Evolutionary conservation across 1,284 basidiomycete genomes (phyloP), one percentile per base, ranked within the genome.

Genomic region (Cryptococcus neoformans): DNA sequence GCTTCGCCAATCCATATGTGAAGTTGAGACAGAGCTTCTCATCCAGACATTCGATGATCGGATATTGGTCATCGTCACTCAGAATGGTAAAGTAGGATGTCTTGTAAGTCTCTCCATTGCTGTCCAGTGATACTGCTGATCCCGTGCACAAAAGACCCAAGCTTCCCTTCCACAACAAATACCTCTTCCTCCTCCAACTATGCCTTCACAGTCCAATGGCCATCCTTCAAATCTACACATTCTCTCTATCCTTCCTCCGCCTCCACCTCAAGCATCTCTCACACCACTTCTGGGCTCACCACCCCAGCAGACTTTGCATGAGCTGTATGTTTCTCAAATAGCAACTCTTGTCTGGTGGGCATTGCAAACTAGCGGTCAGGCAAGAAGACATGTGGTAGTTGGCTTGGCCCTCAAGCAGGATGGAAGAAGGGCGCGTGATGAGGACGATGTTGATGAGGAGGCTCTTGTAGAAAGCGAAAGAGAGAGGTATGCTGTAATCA

Each of bases 281-380:
- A 88, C 84, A 0, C 84, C 87, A 0, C 77, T 97, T 36, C 81
- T 97, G 34, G 94, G 93, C 40, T 83, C 78, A 10, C 75, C 81
- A 3, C 78, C 2, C 80, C 83, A 49, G 56, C 84, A 85, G 44
- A 85, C 86, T 0, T 77, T 95, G 21, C 85, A 94, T 70, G 86
- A 87, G 44, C 80, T 95, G 0, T 96, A 94, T 73, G 86, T 86
- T 0, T 81, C 86, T 4, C 93, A 97, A 66, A 86, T 92, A 47
- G 89, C 92, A 0, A 90, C 90, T 0, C 81, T 94, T 7, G 75
- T 93, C 1, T 95, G 90, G 89, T 80, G 81, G 39, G 71, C 65
- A 1, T 80, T 57, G 78, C 84, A 68, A 75, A 79, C 50, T 67
- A 79, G 54, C 70, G 71, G 53, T 0, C 49, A 55, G 34, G 39